These are phyloP conservation scores for Fusarium keratoplasticum DNA, from an alignment of 2,329 filamentous ascomycete species.

Conservation along the genomic window DNA sequence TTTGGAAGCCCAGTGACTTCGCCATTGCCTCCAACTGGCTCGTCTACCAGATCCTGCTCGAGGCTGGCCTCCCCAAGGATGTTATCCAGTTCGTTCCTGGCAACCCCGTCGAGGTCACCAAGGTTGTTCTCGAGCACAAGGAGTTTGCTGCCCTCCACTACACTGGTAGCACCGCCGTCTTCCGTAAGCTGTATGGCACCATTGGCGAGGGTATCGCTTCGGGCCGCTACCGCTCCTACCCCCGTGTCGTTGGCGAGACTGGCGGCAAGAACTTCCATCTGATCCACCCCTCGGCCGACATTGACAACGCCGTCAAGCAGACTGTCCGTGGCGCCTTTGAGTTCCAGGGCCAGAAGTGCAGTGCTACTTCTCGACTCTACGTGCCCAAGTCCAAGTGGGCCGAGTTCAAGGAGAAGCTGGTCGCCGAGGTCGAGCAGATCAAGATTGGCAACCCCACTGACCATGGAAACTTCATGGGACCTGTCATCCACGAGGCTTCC, in stretches of 20 bases:
- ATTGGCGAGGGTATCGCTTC: conserved; percentile 86
- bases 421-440: conserved; percentile 76
- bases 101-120: conserved; percentile 85
- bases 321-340: conserved; percentile 90
- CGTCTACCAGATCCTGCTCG: conserved; percentile 88
- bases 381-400: conserved; percentile 81
- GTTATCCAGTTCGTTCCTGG: conserved; percentile 96
- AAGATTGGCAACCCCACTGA: conserved; percentile 76
- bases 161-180: conserved; percentile 92
- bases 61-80: conserved; percentile 88
- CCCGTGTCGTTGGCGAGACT: conserved; percentile 89
- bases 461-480: conserved; percentile 84
- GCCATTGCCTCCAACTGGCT: conserved; percentile 93
- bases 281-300: conserved; percentile 80
- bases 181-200: conserved; percentile 87
- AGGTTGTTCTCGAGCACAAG: conserved; percentile 78
- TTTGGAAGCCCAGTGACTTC: conserved; percentile 96
- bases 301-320: conserved; percentile 82
- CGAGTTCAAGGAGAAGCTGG: conserved; percentile 74
- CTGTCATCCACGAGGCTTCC: conserved; percentile 84
- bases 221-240: conserved; percentile 86
- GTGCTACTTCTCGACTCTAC: conserved; percentile 84
- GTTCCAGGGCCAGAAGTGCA: conserved; percentile 93
- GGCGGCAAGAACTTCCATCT: conserved; percentile 96
- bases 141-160: conserved; percentile 94